phyloP scores from a whole-genome alignment of 768 basidiomycete genomes.

The Calocybe cyanea region DNA sequence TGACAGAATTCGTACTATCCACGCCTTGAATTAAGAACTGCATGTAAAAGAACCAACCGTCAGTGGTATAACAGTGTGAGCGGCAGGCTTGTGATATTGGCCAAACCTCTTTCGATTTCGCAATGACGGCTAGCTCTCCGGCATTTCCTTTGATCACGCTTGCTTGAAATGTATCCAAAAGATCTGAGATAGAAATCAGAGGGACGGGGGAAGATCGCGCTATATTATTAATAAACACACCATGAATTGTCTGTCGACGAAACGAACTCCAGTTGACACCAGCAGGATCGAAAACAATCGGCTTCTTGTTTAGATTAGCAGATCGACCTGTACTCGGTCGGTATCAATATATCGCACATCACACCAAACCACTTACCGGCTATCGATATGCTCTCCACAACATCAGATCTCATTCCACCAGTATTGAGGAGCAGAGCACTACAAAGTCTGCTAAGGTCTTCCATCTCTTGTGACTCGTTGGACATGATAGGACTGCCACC shows the following conservation, averaged over 20 bases:
- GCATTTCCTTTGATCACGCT: slow-evolving; percentile 97
- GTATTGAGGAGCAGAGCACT: slow-evolving; percentile 84
- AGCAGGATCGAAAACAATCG: slow-evolving; percentile 88
- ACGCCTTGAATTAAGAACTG: slow-evolving; percentile 78
- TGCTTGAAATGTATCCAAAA: slow-evolving; percentile 77
- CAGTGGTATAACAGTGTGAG: not conserved
- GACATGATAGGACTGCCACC: slow-evolving; percentile 97
- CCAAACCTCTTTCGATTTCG: slow-evolving; percentile 69
- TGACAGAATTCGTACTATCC: slow-evolving; percentile 76
- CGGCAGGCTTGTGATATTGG: not conserved
- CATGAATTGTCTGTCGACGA: slow-evolving; percentile 56
- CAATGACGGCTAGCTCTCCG: slow-evolving; percentile 78
- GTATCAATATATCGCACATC: not conserved
- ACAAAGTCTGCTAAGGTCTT: slow-evolving; percentile 63
- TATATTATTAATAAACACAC: slow-evolving; percentile 29
- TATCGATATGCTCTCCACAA: slow-evolving; percentile 68
- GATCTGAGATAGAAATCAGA: slow-evolving; percentile 33
- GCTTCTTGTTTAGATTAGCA: slow-evolving; percentile 68
- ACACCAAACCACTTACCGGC: slow-evolving; percentile 46
- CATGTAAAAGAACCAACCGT: too few relatives aligned
- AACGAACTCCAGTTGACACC: slow-evolving; percentile 80
- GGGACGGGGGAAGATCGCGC: not conserved
- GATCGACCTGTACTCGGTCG: slow-evolving; percentile 31
- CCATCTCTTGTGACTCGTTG: slow-evolving; percentile 78
- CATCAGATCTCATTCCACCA: slow-evolving; percentile 61